Evolutionary conservation across 305 asterid genomes (phyloP).

Genomic region (Fraxinus sp.): DNA sequence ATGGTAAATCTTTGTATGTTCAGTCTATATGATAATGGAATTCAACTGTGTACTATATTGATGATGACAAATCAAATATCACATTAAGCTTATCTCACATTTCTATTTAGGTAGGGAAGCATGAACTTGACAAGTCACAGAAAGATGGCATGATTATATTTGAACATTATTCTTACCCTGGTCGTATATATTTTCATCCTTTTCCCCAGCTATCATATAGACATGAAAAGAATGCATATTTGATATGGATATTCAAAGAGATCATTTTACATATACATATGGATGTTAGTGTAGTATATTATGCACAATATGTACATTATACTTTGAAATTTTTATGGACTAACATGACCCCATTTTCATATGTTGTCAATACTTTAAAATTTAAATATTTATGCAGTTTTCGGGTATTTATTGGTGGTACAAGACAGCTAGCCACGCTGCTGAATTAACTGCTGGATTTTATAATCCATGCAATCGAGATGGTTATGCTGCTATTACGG

Average conservation of each 20-base stretch:
- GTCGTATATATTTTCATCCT: neutral
- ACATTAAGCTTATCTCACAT: neutral
- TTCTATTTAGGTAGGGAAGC: neutral
- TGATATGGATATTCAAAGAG: neutral
- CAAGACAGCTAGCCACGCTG: constrained; percentile 79
- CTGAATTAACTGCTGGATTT: constrained; percentile 77
- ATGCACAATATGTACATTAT: neutral
- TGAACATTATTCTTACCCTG: neutral
- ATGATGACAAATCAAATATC: neutral
- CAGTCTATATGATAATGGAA: neutral
- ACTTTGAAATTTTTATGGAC: constrained; percentile 6
- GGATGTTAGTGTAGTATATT: neutral
- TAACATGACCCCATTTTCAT: constrained; percentile 8
- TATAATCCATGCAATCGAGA: constrained; percentile 70
- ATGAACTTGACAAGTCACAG: neutral
- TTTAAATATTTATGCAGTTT: constrained; percentile 43
- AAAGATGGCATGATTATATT: constrained; percentile 9
- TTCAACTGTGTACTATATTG: neutral
- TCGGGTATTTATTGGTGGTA: constrained; percentile 80
- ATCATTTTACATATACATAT: neutral
- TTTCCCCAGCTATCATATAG: neutral
- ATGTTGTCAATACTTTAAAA: constrained; percentile 4
- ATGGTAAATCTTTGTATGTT: neutral
- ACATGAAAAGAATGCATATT: neutral
- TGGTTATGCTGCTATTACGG: constrained; percentile 58